Percentiles rank a stretch among this genome's conserved stretches.
Conservation (phyloP, 495 filamentous ascomycete species). For the Clavariopsis aquatica region DNA sequence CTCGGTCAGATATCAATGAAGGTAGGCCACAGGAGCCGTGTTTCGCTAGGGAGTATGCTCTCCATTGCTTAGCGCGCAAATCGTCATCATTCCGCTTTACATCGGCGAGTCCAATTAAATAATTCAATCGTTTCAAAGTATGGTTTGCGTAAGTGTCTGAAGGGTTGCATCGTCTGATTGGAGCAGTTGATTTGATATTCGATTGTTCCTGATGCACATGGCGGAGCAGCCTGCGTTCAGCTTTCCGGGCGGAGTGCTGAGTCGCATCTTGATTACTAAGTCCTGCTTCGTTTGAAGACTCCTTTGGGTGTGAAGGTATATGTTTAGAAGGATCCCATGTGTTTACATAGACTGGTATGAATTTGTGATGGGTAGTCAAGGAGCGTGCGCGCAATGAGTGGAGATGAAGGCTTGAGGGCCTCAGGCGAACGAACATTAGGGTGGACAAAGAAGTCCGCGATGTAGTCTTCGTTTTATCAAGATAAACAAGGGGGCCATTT, state of each 20-base stretch:
- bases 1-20: conserved; percentile 12
- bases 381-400: background rate
- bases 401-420: background rate
- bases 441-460: background rate
- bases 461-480: background rate
- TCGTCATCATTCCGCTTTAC: background rate
- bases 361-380: conserved; percentile 1
- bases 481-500: background rate
- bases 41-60: conserved; percentile 27
- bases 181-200: too few relatives aligned
- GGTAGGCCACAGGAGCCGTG: background rate
- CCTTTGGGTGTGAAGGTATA: background rate
- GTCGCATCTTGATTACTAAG: background rate
- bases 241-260: background rate
- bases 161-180: background rate
- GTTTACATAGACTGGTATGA: background rate
- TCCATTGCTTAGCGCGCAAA: conserved; percentile 13
- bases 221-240: background rate
- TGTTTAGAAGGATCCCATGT: conserved; percentile 20
- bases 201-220: background rate
- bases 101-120: background rate
- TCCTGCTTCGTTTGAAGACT: background rate
- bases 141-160: background rate
- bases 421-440: conserved; percentile 5
- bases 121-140: background rate